phyloP scores from a whole-genome alignment of 2,329 filamentous ascomycete genomes.

The Ophiostoma himal-ulmi region DNA sequence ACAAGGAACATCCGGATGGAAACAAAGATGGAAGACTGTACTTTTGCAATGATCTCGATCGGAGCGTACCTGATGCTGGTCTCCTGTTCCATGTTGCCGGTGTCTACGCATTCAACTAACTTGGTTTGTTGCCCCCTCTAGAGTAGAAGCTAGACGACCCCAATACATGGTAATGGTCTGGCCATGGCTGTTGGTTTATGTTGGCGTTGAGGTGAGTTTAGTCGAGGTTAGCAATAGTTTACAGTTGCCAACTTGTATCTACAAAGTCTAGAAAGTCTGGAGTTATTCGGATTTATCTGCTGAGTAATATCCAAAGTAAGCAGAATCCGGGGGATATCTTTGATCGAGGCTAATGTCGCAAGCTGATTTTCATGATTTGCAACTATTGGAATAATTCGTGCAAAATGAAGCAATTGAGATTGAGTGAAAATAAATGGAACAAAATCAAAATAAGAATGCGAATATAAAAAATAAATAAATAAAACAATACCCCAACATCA shows the following conservation, averaged over 20 bases:
- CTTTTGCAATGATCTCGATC: constrained; percentile 3
- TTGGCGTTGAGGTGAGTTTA: background rate
- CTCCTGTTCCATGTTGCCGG: background rate
- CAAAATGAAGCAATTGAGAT: background rate
- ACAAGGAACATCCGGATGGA: background rate
- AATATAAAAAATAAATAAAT: too few relatives aligned
- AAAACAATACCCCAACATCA: too few relatives aligned
- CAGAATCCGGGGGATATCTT: too few relatives aligned
- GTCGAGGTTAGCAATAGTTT: background rate
- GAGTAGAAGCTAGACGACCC: background rate
- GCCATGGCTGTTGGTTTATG: background rate
- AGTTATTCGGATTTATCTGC: background rate
- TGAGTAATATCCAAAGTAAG: background rate
- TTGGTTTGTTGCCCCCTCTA: too few relatives aligned
- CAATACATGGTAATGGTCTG: background rate
- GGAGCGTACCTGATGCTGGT: background rate
- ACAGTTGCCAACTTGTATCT: too few relatives aligned
- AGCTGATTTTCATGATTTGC: background rate
- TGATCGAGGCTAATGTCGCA: too few relatives aligned
- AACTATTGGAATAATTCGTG: background rate
- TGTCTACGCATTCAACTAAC: too few relatives aligned
- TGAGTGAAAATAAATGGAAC: too few relatives aligned
- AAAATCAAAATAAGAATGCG: too few relatives aligned
- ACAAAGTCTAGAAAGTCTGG: background rate
- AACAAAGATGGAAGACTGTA: background rate